These are phyloP conservation scores for Leccinum arenicola DNA, from an alignment of 768 basidiomycete species.

Conservation along the genomic window DNA sequence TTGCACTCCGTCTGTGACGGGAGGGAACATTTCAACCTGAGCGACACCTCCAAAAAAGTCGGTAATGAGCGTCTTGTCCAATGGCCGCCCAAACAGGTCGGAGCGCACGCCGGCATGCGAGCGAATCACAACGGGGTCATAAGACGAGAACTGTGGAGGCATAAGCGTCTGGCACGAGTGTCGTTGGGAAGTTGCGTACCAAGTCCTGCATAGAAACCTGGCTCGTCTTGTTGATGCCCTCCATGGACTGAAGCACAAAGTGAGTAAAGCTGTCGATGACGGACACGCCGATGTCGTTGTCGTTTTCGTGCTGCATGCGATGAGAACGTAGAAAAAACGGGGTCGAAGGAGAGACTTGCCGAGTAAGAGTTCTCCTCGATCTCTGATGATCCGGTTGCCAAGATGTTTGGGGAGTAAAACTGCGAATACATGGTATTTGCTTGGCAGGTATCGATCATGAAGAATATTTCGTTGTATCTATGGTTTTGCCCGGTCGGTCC, in stretches of 20 bases:
- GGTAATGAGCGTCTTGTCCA: constrained; percentile 65
- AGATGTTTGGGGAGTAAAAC: constrained; percentile 89
- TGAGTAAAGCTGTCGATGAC: constrained; percentile 97
- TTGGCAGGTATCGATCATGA: constrained; percentile 99
- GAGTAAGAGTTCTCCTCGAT: constrained; percentile 93
- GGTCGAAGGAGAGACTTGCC: constrained; percentile 42
- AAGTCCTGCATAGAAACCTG: constrained; percentile 77
- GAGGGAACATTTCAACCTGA: constrained; percentile 65
- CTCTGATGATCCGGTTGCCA: constrained; percentile 84
- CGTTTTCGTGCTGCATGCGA: constrained; percentile 74
- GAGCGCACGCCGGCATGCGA: constrained; percentile 90
- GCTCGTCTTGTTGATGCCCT: constrained; percentile 89
- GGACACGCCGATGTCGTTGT: constrained; percentile 90
- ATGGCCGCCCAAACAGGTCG: constrained; percentile 69
- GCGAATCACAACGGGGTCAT: constrained; percentile 68
- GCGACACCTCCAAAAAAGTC: constrained; percentile 91
- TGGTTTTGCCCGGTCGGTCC: constrained; percentile 32
- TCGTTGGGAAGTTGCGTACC: constrained; percentile 44
- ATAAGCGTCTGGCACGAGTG: constrained; percentile 8
- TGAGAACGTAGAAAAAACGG: not conserved
- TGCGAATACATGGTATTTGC: constrained; percentile 95
- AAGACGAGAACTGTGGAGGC: constrained; percentile 68
- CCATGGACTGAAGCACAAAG: constrained; percentile 86
- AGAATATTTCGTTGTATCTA: constrained; percentile 89
- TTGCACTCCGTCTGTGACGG: constrained; percentile 1